Base-by-base conservation (phyloP, 345 rosid genomes). In the Aegle marmelos region DNA sequence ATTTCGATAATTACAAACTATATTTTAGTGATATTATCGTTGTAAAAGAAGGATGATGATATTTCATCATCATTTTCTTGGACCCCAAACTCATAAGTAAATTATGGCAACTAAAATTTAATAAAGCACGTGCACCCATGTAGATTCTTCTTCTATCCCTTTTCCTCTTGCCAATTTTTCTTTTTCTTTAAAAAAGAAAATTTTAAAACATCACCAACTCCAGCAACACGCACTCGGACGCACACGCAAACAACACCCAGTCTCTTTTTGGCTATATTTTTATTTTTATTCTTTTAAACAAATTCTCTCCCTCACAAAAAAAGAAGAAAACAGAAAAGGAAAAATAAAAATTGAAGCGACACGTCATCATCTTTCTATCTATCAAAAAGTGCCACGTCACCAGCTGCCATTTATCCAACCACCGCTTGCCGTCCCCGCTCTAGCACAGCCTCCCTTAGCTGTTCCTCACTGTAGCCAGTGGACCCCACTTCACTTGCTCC, bases 351-450 rank as follows among this genome's bases (percentile, higher is more conserved):
- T 1, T 25, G 4, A 19, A 70, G 58, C 28, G 61, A 70, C 61
- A 74, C 69, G 69, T 74, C 77, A 74, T 45, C 19, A 10, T 4
- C 8, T 19, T 39, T 2, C 28, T 16, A 3, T n/a, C 22, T 27
- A 14, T 36, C 16, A 22, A 16, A 58, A 73, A 27, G 5, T 50
- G 79, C 77, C 87, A 84, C 83, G 83, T 84, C 83, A 76, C 30
- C 54, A 1, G 4, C 4, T 9, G 5, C 5, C 7, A 67, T n/a
- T 79, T 86, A 80, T 85, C 89, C 91, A 88, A 81, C 82, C 57
- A 88, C 86, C 86, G 64, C 63, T 73, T 77, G 84, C 89, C 86
- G 88, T 67, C 83, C 75, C 78, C 68, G 7, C 21, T 39, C 58
- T 16, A 21, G 31, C 22, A 75, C 22, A 17, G 57, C 57, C 57